These are phyloP conservation scores for Centaurea solstitialis DNA, from an alignment of 129 eudicot genomes.

Conservation along the genomic window DNA sequence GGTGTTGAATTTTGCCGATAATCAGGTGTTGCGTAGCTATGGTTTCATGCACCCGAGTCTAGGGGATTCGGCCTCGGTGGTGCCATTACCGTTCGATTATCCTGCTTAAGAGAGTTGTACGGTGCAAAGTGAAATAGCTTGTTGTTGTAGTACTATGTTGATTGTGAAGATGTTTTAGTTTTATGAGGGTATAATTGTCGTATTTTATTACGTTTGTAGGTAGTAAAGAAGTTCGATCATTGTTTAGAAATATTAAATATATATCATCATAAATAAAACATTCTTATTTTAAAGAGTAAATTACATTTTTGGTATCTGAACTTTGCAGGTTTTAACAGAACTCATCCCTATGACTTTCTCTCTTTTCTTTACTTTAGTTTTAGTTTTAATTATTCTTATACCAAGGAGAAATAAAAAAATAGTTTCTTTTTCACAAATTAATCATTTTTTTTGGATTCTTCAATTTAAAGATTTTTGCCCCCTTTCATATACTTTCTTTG, in stretches of 20 bases:
- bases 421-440: no score
- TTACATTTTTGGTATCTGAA: no score
- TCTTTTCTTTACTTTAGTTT: no score
- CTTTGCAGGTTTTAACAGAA: no score
- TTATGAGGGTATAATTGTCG: background rate
- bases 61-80: constrained; percentile 16
- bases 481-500: no score
- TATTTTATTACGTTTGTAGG: background rate
- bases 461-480: no score
- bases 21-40: constrained; percentile 53
- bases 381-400: no score
- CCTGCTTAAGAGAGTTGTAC: constrained; percentile 11
- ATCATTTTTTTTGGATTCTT: no score
- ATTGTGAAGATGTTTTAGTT: background rate
- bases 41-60: constrained; percentile 47
- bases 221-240: background rate
- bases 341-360: no score
- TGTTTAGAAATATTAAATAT: background rate
- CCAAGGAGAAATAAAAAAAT: no score
- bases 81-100: constrained; percentile 35
- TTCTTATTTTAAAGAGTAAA: no score
- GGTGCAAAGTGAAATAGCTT: background rate
- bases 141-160: background rate
- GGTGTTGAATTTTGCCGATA: constrained; percentile 71
- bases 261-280: background rate